Conservation (phyloP, 2,329 filamentous ascomycete genomes). For the Alternaria sp. region DNA sequence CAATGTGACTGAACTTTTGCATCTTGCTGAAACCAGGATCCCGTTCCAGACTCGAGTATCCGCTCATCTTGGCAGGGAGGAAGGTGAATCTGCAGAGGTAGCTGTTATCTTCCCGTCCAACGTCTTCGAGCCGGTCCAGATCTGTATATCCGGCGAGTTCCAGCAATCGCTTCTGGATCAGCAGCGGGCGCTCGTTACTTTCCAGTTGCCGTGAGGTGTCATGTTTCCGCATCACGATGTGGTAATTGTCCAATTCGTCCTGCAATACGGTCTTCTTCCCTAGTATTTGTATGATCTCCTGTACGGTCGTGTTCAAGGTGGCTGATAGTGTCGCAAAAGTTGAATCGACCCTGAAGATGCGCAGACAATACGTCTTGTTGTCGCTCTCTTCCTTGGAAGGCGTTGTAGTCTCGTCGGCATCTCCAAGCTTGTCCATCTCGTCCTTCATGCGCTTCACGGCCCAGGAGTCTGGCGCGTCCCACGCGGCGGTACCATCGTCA, state of each 20-base stretch:
- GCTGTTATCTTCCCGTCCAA: conserved; percentile 95
- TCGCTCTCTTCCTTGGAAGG: conserved; percentile 77
- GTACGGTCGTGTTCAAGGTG: conserved; percentile 80
- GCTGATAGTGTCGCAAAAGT: conserved; percentile 94
- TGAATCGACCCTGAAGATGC: conserved; percentile 90
- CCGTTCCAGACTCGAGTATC: conserved; percentile 72
- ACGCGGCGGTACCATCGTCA: conserved; percentile 62
- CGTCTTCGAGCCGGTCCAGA: conserved; percentile 85
- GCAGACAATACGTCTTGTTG: conserved; percentile 82
- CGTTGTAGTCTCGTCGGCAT: conserved; percentile 72
- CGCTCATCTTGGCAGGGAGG: conserved; percentile 84
- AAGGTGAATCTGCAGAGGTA: conserved; percentile 97
- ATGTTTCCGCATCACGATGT: conserved; percentile 94
- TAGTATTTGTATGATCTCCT: conserved; percentile 86
- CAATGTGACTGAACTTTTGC: conserved; percentile 92
- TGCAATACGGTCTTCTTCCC: conserved; percentile 93
- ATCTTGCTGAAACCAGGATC: conserved; percentile 82
- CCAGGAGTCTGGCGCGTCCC: conserved; percentile 98
- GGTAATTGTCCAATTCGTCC: conserved; percentile 90
- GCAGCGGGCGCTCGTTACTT: conserved; percentile 78
- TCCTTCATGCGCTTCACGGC: conserved; percentile 78
- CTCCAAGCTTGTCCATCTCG: conserved; percentile 64
- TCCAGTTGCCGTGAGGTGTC: conserved; percentile 83
- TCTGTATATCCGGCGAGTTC: conserved; percentile 92
- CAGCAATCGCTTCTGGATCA: conserved; percentile 89